Evolutionary conservation across 805 yeast genomes (phyloP), one percentile per base, ranked within the genome.

Genomic region (Diddensiella caesifluorescens): DNA sequence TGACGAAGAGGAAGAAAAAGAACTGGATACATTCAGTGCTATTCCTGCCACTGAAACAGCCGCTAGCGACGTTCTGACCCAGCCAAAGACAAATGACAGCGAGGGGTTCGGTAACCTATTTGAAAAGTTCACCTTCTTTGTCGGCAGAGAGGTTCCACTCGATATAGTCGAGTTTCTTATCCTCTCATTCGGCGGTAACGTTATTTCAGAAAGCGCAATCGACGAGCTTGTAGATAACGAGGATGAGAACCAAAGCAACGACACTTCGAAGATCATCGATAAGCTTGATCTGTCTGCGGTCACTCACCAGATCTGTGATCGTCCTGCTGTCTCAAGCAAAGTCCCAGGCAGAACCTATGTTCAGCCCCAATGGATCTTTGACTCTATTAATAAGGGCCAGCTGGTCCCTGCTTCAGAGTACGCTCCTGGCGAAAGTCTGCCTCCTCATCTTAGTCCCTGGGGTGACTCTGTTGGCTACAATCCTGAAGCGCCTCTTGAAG

Each of bases 381-480:
- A 92, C 62, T 80, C 83, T 57, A 68, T 92, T 47, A 92, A 92
- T 69, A 82, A 83, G 65, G 75, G 77, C 38, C 70, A 75, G 46
- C 70, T 92, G 47, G 70, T 83, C 46, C 77, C 92, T 15, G 95
- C 86, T 18, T 79, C 81, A 42, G 73, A 72, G 42, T 92, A 92
- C 60, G 83, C 94, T 33, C 95, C 96, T 4, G 98, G 98, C 43
- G 97, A 90, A 67, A 69, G 86, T 3, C 71, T 92, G 50, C 98
- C 98, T 34, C 97, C 98, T 27, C 98, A 92, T 65, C 71, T 92
- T 57, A 85, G 95, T 39, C 98, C 98, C 70, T 92, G 98, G 97
- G 97, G 97, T 54, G 98, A 92, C 68, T 75, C 89, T 36, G 87
- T 83, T 54, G 82, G 80, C 41, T 92, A 92, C 67, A 79, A 90